Conservation (phyloP, 495 filamentous ascomycete genomes). For the Cercophora samala region DNA sequence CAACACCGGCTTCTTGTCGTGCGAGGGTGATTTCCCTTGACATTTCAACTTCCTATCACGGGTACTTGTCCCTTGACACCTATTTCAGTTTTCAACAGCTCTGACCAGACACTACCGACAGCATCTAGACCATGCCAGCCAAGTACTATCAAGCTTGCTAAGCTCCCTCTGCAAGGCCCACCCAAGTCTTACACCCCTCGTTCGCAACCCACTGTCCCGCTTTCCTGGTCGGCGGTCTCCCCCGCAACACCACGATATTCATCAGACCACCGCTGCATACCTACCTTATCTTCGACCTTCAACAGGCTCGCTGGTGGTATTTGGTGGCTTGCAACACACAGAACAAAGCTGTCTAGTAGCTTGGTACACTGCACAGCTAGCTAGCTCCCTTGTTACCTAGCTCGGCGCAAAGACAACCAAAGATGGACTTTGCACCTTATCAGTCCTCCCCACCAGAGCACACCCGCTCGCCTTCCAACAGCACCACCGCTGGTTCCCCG, state of each 20-base stretch:
- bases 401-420: constrained; percentile 3
- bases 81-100: too few relatives aligned
- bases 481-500: constrained; percentile 45
- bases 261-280: background rate
- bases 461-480: constrained; percentile 60
- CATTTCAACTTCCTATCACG: background rate
- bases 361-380: too few relatives aligned
- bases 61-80: background rate
- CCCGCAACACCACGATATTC: constrained; percentile 2
- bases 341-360: background rate
- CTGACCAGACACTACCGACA: background rate
- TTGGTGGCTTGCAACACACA: background rate
- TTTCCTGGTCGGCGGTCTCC: background rate
- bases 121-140: background rate
- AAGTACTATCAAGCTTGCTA: background rate
- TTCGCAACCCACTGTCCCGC: background rate
- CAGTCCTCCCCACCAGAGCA: constrained; percentile 81
- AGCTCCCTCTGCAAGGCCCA: background rate
- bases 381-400: background rate
- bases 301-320: background rate
- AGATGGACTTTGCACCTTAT: constrained; percentile 95
- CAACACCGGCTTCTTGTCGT: background rate
- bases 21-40: background rate
- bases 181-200: background rate
- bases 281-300: background rate